Evolutionary conservation across 352 stramenopile species (phyloP).

Genomic region (Pythium volutum): DNA sequence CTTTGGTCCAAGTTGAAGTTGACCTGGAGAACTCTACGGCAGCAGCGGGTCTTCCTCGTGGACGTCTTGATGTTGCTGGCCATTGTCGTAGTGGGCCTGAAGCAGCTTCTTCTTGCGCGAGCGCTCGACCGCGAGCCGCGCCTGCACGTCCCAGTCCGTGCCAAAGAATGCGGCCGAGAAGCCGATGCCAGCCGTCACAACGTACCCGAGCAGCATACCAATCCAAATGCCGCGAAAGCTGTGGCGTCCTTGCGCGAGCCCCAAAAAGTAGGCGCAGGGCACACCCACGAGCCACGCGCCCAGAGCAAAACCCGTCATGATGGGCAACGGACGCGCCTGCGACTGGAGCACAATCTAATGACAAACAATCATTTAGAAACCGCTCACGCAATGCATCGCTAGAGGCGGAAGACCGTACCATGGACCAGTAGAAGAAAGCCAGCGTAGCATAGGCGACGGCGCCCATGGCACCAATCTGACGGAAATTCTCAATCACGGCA

Average conservation of each 20-base stretch:
- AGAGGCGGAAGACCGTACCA: constrained; percentile 22
- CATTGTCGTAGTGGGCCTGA: not conserved
- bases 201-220: constrained; percentile 68
- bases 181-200: constrained; percentile 66
- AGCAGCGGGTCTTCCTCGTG: constrained; percentile 25
- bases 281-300: constrained; percentile 80
- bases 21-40: not conserved
- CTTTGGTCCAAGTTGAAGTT: not conserved
- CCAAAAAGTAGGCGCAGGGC: constrained; percentile 66
- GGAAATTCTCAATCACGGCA: constrained; percentile 59
- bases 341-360: constrained; percentile 71
- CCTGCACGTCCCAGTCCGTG: constrained; percentile 59
- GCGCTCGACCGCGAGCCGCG: constrained; percentile 45
- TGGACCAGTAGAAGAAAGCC: constrained; percentile 79
- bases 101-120: constrained; percentile 30
- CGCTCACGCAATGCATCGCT: no score
- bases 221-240: constrained; percentile 72
- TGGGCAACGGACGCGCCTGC: constrained; percentile 46
- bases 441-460: constrained; percentile 67
- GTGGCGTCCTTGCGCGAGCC: constrained; percentile 30
- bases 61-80: no score
- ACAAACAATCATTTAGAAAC: no score
- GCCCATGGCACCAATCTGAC: constrained; percentile 53
- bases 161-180: constrained; percentile 53
- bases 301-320: constrained; percentile 52